Conservation (phyloP, 805 yeast species). For the Myxozyma sirexii region DNA sequence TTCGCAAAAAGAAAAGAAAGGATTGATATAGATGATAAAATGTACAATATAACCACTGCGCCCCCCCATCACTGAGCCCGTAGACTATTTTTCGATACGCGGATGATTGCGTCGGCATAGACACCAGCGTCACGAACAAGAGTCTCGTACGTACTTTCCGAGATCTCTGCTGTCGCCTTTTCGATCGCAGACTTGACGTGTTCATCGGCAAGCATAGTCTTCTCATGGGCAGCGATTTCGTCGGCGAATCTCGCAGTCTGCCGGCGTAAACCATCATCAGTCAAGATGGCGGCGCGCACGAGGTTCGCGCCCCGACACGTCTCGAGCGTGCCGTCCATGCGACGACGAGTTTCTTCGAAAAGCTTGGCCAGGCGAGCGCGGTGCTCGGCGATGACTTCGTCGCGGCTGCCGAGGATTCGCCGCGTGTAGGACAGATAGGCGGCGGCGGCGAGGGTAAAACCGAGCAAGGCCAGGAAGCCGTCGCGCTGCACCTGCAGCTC, state of each 20-base stretch:
- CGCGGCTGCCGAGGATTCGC: background rate
- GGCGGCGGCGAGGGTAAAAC: background rate
- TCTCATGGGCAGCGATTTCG: slow-evolving; percentile 8
- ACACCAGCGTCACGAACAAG: background rate
- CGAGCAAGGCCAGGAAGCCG: background rate
- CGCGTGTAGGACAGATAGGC: background rate
- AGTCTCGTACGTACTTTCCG: background rate
- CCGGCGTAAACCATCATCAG: slow-evolving; percentile 4
- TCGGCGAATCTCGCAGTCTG: background rate
- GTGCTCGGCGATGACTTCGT: background rate
- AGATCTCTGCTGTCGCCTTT: background rate
- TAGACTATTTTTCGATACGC: background rate
- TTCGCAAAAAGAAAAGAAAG: too few relatives aligned
- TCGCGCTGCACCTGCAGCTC: slow-evolving; percentile 13
- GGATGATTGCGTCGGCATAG: slow-evolving; percentile 2
- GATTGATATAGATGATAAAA: too few relatives aligned
- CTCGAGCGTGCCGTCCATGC: slow-evolving; percentile 3
- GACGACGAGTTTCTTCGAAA: background rate
- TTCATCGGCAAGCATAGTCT: background rate
- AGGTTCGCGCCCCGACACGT: slow-evolving; percentile 9
- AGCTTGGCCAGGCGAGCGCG: background rate
- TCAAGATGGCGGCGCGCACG: slow-evolving; percentile 6
- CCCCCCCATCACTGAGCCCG: too few relatives aligned
- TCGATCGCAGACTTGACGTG: background rate
- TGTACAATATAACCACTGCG: too few relatives aligned